These are phyloP conservation scores for Byssochlamys sp. DNA, from an alignment of 2,329 filamentous ascomycete species.

Conservation along the genomic window DNA sequence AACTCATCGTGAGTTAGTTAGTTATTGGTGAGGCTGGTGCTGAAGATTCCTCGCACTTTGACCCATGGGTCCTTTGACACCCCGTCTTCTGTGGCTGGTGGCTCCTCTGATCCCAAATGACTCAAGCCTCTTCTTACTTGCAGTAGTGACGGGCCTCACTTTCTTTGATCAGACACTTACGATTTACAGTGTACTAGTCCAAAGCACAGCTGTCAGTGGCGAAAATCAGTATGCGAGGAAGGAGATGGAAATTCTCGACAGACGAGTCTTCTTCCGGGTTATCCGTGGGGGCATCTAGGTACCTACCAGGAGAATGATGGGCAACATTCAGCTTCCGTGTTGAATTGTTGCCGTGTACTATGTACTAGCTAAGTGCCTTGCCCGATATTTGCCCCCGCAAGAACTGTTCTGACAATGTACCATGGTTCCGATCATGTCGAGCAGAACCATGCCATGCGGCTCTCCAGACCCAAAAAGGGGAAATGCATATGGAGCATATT, in stretches of 20 bases:
- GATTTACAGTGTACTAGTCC: not conserved
- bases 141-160: not conserved
- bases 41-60: not conserved
- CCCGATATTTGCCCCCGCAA: not conserved
- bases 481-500: not conserved
- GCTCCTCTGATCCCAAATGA: not conserved
- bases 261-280: not conserved
- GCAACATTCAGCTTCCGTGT: not conserved
- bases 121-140: not conserved
- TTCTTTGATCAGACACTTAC: not conserved
- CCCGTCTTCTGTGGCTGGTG: not conserved
- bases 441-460: not conserved
- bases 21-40: not conserved
- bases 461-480: not conserved
- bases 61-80: not conserved
- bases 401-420: not conserved
- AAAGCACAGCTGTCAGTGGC: not conserved
- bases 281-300: not conserved
- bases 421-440: not conserved
- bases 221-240: not conserved
- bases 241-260: not conserved
- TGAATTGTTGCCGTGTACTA: not conserved
- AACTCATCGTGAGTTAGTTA: no score
- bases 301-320: not conserved
- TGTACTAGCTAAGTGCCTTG: not conserved